Conservation (phyloP, 1,284 basidiomycete genomes). For the Kwoniella shivajii region DNA sequence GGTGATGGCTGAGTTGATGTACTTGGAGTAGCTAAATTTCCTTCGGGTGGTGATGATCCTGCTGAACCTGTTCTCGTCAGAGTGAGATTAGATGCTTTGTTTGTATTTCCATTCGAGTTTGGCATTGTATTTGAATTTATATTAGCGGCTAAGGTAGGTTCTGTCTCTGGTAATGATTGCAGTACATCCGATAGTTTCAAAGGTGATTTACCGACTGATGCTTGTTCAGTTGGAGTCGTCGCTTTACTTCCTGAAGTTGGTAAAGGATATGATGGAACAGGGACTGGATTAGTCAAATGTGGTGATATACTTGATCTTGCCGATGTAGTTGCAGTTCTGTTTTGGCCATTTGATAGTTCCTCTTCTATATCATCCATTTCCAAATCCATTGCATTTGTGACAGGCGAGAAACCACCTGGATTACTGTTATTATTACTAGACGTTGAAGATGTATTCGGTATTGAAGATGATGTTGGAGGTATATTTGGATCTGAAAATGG, state of each 20-base stretch:
- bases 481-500: constrained; percentile 40
- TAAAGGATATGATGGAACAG: constrained; percentile 42
- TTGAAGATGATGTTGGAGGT: constrained; percentile 8
- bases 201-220: constrained; percentile 22
- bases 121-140: not conserved
- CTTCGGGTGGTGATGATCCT: constrained; percentile 37
- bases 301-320: constrained; percentile 40
- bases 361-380: constrained; percentile 43
- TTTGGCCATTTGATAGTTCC: not conserved
- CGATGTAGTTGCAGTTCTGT: constrained; percentile 1
- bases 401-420: constrained; percentile 37
- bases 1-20: constrained; percentile 40
- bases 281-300: constrained; percentile 22
- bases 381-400: constrained; percentile 48
- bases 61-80: constrained; percentile 22
- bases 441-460: not conserved
- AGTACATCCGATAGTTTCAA: constrained; percentile 51
- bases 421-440: constrained; percentile 1
- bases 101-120: not conserved
- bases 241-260: constrained; percentile 35
- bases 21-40: constrained; percentile 35
- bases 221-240: constrained; percentile 26
- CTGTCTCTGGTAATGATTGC: constrained; percentile 41
- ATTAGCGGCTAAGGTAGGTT: constrained; percentile 6
- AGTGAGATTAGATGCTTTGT: constrained; percentile 20